These are phyloP conservation scores for Camellia oleifera DNA, from an alignment of 179 eudicot genomes.

Conservation along the genomic window DNA sequence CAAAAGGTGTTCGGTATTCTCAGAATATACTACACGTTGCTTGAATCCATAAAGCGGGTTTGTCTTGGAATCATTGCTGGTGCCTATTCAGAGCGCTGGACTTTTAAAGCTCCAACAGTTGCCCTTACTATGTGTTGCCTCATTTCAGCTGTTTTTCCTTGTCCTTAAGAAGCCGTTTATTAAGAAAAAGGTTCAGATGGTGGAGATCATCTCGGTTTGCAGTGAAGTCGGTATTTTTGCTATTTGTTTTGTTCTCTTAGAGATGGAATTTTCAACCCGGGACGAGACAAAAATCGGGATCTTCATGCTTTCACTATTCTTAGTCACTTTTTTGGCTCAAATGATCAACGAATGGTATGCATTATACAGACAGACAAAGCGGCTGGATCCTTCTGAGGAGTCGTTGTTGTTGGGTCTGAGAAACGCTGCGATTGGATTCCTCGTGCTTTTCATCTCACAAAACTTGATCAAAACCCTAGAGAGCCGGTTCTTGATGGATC, in stretches of 20 bases:
- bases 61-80: slow-evolving; percentile 66
- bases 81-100: slow-evolving; percentile 36
- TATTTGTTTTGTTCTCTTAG: slow-evolving; percentile 38
- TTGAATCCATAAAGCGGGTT: slow-evolving; percentile 67
- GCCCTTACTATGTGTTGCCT: slow-evolving; percentile 57
- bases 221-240: slow-evolving; percentile 64
- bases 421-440: slow-evolving; percentile 51
- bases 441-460: slow-evolving; percentile 45
- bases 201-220: slow-evolving; percentile 70
- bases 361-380: slow-evolving; percentile 54
- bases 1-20: slow-evolving; percentile 86
- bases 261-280: slow-evolving; percentile 28
- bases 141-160: slow-evolving; percentile 84
- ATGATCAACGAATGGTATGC: slow-evolving; percentile 78
- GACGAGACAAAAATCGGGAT: slow-evolving; percentile 49
- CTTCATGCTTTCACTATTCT: slow-evolving; percentile 55
- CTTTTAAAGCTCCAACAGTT: slow-evolving; percentile 45
- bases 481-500: slow-evolving; percentile 29
- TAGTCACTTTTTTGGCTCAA: slow-evolving; percentile 49
- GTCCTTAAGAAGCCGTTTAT: slow-evolving; percentile 90
- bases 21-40: slow-evolving; percentile 80
- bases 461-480: slow-evolving; percentile 39
- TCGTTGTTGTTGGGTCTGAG: slow-evolving; percentile 51
- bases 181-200: slow-evolving; percentile 81
- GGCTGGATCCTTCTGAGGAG: slow-evolving; percentile 47